Evolutionary conservation across 1,139 yeast genomes (phyloP).

Genomic region (Maudiozyma humilis): DNA sequence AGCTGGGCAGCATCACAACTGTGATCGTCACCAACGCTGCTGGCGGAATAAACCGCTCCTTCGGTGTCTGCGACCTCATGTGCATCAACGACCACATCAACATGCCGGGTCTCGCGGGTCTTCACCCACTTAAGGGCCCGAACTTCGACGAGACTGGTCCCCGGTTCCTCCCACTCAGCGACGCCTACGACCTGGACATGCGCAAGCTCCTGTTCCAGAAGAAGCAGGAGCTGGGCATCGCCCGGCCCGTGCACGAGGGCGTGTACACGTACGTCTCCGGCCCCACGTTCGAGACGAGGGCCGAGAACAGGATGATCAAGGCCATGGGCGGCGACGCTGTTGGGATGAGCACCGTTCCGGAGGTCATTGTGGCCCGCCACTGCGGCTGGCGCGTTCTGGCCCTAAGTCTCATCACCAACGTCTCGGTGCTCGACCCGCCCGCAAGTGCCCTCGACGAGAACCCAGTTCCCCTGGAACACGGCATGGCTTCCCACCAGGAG

Average conservation of each 20-base stretch:
- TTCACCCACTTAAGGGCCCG: conserved; percentile 82
- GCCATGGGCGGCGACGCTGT: conserved; percentile 85
- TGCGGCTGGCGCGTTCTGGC: conserved; percentile 76
- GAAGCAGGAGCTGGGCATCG: conserved; percentile 44
- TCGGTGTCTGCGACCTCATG: conserved; percentile 83
- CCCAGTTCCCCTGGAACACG: conserved; percentile 51
- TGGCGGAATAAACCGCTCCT: conserved; percentile 68
- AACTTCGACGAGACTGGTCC: conserved; percentile 77
- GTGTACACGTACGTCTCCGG: conserved; percentile 81
- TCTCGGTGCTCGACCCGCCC: conserved; percentile 67
- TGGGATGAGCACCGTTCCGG: conserved; percentile 98
- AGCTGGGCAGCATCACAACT: conserved; percentile 46
- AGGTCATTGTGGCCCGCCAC: conserved; percentile 87
- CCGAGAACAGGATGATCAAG: conserved; percentile 74
- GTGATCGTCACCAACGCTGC: conserved; percentile 90
- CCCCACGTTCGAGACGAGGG: conserved; percentile 89
- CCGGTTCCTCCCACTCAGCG: conserved; percentile 79
- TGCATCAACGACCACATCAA: conserved; percentile 81
- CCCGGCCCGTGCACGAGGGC: conserved; percentile 74
- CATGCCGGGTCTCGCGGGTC: conserved; percentile 83
- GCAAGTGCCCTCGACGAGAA: conserved; percentile 58
- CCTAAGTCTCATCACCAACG: conserved; percentile 76
- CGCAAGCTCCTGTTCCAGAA: conserved; percentile 50
- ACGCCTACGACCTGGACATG: conserved; percentile 74
- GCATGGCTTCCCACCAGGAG: conserved; percentile 85